phyloP scores from a whole-genome alignment of 2,329 filamentous ascomycete species.

The Alternaria triticimaculans region DNA sequence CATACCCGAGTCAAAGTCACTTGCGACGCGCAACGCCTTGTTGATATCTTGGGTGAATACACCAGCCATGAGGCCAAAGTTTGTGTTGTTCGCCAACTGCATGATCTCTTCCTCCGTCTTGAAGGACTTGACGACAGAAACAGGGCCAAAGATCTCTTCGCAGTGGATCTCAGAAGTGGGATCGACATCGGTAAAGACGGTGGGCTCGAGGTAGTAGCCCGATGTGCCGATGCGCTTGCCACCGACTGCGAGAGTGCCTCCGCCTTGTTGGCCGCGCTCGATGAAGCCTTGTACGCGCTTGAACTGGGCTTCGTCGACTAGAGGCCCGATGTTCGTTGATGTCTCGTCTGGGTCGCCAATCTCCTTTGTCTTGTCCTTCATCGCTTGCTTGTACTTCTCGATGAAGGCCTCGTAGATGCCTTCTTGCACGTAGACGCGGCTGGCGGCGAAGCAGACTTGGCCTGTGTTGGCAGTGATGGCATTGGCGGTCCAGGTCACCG shows the following conservation, averaged over 20 bases:
- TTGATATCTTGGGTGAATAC: slow-evolving; percentile 52
- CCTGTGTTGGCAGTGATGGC: slow-evolving; percentile 49
- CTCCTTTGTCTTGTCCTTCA: slow-evolving; percentile 39
- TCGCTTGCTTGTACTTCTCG: slow-evolving; percentile 43
- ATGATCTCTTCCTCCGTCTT: slow-evolving; percentile 51
- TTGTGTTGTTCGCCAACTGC: slow-evolving; percentile 47
- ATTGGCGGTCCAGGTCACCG: slow-evolving; percentile 44
- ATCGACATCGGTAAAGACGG: slow-evolving; percentile 46
- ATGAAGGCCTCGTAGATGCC: slow-evolving; percentile 49
- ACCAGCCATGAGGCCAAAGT: slow-evolving; percentile 48
- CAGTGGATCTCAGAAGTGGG: slow-evolving; percentile 44
- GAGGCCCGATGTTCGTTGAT: slow-evolving; percentile 42
- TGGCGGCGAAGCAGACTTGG: slow-evolving; percentile 49
- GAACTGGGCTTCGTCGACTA: slow-evolving; percentile 45
- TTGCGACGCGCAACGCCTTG: slow-evolving; percentile 41
- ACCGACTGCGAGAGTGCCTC: slow-evolving; percentile 43
- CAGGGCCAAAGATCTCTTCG: slow-evolving; percentile 50
- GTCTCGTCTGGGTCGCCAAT: slow-evolving; percentile 41
- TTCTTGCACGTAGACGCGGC: slow-evolving; percentile 50
- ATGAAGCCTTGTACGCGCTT: slow-evolving; percentile 46
- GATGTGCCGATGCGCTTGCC: slow-evolving; percentile 41
- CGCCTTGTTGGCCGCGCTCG: slow-evolving; percentile 39
- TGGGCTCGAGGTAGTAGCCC: slow-evolving; percentile 45
- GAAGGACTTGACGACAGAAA: slow-evolving; percentile 45
- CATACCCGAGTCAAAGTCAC: slow-evolving; percentile 45